These are phyloP conservation scores for Rhizoclosmatium sp. DNA, from an alignment of 192 early-diverging fungal genomes.

Conservation along the genomic window DNA sequence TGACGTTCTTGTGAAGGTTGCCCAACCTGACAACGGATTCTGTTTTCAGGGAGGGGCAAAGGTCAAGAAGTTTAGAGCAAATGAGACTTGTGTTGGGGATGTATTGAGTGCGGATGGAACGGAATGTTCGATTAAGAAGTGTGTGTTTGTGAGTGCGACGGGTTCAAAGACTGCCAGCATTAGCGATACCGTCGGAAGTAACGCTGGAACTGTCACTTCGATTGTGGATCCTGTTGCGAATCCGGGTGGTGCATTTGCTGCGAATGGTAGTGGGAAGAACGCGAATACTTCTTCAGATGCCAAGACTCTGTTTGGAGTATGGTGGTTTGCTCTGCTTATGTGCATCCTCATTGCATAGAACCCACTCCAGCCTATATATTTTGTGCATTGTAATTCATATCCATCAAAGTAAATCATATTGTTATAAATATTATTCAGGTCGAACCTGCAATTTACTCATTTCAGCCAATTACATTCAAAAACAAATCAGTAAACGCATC, in stretches of 20 bases:
- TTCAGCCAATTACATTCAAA: not conserved
- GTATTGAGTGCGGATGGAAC: constrained; percentile 3
- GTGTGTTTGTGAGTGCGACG: not conserved
- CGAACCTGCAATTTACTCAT: too few relatives aligned
- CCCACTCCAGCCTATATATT: too few relatives aligned
- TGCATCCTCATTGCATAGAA: too few relatives aligned
- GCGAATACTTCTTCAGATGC: too few relatives aligned
- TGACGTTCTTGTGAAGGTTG: constrained; percentile 1
- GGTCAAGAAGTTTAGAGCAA: too few relatives aligned
- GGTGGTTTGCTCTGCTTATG: too few relatives aligned
- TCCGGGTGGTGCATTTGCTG: constrained; percentile 5
- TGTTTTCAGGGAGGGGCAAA: not conserved
- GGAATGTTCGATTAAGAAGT: constrained; percentile 1
- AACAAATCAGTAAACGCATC: constrained; percentile 76
- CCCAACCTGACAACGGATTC: not conserved
- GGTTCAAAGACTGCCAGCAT: too few relatives aligned
- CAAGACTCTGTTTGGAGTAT: too few relatives aligned
- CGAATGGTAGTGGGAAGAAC: not conserved
- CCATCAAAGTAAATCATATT: too few relatives aligned
- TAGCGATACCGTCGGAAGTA: too few relatives aligned
- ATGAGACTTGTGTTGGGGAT: not conserved
- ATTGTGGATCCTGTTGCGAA: not conserved
- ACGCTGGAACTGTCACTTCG: not conserved
- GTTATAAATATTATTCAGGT: too few relatives aligned
- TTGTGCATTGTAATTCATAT: too few relatives aligned